These are phyloP conservation scores for Suhomyces chickasaworum DNA, from an alignment of 1,139 yeast species.

Conservation along the genomic window DNA sequence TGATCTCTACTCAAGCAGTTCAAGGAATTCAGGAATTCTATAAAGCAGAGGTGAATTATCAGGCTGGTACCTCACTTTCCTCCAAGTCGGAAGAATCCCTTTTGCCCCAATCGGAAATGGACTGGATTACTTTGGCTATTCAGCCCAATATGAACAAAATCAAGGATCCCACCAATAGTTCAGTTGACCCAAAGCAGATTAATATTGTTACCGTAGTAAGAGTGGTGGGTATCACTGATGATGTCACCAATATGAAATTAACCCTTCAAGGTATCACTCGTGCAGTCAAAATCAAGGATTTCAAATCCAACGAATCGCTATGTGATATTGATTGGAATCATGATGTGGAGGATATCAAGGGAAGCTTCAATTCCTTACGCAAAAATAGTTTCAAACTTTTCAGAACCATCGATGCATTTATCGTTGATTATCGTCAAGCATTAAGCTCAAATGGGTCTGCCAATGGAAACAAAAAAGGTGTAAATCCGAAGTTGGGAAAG, in stretches of 20 bases:
- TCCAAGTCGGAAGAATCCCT: constrained; percentile 3
- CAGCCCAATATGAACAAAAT: constrained; percentile 44
- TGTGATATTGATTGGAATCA: constrained; percentile 32
- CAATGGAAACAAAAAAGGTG: constrained; percentile 8
- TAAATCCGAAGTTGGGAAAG: constrained; percentile 4
- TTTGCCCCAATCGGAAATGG: constrained; percentile 28
- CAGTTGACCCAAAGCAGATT: constrained; percentile 18
- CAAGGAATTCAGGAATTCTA: constrained; percentile 38
- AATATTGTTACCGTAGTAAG: constrained; percentile 50
- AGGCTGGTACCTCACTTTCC: constrained; percentile 4
- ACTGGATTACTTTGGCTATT: constrained; percentile 45
- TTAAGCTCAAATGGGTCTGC: constrained; percentile 16
- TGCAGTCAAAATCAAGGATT: constrained; percentile 12
- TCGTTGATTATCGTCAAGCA: constrained; percentile 43
- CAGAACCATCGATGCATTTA: constrained; percentile 43
- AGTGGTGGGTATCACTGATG: constrained; percentile 52
- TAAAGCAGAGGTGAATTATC: constrained; percentile 22
- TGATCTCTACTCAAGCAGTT: constrained; percentile 38
- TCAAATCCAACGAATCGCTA: constrained; percentile 32
- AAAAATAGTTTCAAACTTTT: constrained; percentile 34
- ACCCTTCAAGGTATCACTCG: constrained; percentile 59
- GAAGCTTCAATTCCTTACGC: constrained; percentile 30
- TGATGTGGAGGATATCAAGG: constrained; percentile 22
- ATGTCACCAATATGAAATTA: constrained; percentile 45
- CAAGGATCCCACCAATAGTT: constrained; percentile 24